Evolutionary conservation across 2,329 filamentous ascomycete genomes (phyloP), one percentile per base, ranked within the genome.

Genomic region (Lasiodiplodia sp.): DNA sequence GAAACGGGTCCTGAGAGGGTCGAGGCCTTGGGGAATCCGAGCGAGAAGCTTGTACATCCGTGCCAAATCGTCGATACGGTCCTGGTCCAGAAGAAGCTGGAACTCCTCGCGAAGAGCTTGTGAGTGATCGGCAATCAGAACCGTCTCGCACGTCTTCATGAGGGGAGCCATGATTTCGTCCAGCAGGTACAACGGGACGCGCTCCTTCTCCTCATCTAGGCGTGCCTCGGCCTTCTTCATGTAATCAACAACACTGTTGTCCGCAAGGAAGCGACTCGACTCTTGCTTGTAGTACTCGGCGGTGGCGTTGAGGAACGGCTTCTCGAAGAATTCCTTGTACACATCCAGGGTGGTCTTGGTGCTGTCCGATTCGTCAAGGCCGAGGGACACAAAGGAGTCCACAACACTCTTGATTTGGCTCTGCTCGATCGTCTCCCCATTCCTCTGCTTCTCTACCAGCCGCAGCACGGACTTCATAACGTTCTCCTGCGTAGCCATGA

Each of bases 221-320:
- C 96, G 90, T 52, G 89, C 82, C 82, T 98, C 95, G 0, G 96
- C 96, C 87, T 99, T 99, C 86, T 98, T 98, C 96, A 99, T 98
- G 82, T 98, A 99, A 78, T 99, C 96, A 40, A 99, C 94, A 4
- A 99, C 94, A 71, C 92, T 97, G 79, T 99, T 99, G 80, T 98
- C 95, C 12, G 94, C 92, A 40, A 99, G 89, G 77, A 99, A 99
- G 71, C 94, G 91, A 75, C 93, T 93, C 23, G 96, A 98, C 79
- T 99, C 96, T 56, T 91, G 90, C 74, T 93, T 87, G 79, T 99
- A 99, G 82, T 97, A 99, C 37, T 86, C 83, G 74, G 88, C 89
- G 11, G 96, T 99, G 3, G 94, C 93, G 6, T 87, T 86, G 65
- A 99, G 86, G 86, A 97, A 99, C 0, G 96, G 96, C 75, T 88